Evolutionary conservation across 2,329 filamentous ascomycete species (phyloP).

Genomic region (Fulvia fulva): DNA sequence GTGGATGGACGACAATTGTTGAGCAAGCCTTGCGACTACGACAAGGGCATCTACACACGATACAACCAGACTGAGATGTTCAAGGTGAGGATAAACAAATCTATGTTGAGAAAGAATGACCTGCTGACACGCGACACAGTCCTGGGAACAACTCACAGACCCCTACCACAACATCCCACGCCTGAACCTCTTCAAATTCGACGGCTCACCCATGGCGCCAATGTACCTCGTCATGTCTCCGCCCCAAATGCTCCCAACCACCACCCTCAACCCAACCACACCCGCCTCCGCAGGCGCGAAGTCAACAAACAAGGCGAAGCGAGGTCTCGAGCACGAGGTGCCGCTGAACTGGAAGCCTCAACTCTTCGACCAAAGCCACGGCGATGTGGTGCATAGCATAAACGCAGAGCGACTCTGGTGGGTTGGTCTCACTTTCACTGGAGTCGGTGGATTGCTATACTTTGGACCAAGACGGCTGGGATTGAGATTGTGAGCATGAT

Average conservation of each 20-base stretch:
- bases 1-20: slow-evolving; percentile 65
- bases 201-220: slow-evolving; percentile 63
- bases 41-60: slow-evolving; percentile 56
- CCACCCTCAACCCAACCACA: slow-evolving; percentile 57
- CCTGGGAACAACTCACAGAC: slow-evolving; percentile 50
- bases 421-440: slow-evolving; percentile 47
- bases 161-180: slow-evolving; percentile 59
- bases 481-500: slow-evolving; percentile 18
- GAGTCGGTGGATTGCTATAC: slow-evolving; percentile 47
- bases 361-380: slow-evolving; percentile 17
- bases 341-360: slow-evolving; percentile 40
- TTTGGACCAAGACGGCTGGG: slow-evolving; percentile 38
- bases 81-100: slow-evolving; percentile 45
- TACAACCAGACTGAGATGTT: slow-evolving; percentile 64
- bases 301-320: slow-evolving; percentile 26
- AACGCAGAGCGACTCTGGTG: slow-evolving; percentile 49
- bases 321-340: slow-evolving; percentile 30
- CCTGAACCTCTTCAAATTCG: slow-evolving; percentile 60
- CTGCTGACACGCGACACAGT: slow-evolving; percentile 28
- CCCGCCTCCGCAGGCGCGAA: slow-evolving; percentile 37
- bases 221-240: slow-evolving; percentile 62
- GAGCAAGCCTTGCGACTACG: slow-evolving; percentile 60
- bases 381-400: slow-evolving; percentile 36
- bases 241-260: slow-evolving; percentile 66
- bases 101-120: not conserved